Base-by-base conservation (phyloP, 23 red algal genomes). In the Chondrus crispus region DNA sequence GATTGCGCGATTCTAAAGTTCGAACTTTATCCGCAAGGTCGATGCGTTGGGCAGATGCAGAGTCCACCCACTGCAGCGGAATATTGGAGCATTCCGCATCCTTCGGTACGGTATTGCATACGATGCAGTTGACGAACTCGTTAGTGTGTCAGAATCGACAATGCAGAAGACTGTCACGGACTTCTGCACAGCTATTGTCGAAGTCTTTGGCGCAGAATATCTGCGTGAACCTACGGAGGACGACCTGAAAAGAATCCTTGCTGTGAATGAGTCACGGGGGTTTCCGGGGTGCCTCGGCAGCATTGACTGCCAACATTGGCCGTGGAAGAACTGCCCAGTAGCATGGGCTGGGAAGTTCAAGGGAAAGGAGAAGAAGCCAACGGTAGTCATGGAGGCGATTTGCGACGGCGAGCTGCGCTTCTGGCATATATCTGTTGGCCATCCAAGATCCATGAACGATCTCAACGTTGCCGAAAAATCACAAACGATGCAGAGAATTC, bases 271-370 rank as follows among this genome's bases (percentile, higher is more conserved):
- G 4, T 1, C 2, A 11, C 13, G 52, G 5, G 73, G 87, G 8
- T 81, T 66, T 36, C 71, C 87, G 42, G 87, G 87, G 8, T 91
- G 69, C 28, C 43, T 80, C 58, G 71, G 70, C 1, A 58, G n/a
- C 36, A 64, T 91, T 7, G 87, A 91, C 46, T 80, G 87, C 73
- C 46, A 63, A 3, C 2, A 91, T 46, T 91, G 71, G 73, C 5
- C 35, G 44, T 90, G 86, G 69, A 90, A 77, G 53, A 90, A 88
- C 62, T 78, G 68, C 50, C 86, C 86, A 16, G 30, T 81, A 26
- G 57, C 64, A 20, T 81, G 53, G 49, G 2, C 72, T 62, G 44
- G 72, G 35, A 30, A 80, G 72, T 91, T 43, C n/a, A 80, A 91
- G 36, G 73, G 87, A 18, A 76, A 45, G 26, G 26, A 80, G 38